phyloP scores from a whole-genome alignment of 148 eudicot genomes.

The Selenicereus undatus region DNA sequence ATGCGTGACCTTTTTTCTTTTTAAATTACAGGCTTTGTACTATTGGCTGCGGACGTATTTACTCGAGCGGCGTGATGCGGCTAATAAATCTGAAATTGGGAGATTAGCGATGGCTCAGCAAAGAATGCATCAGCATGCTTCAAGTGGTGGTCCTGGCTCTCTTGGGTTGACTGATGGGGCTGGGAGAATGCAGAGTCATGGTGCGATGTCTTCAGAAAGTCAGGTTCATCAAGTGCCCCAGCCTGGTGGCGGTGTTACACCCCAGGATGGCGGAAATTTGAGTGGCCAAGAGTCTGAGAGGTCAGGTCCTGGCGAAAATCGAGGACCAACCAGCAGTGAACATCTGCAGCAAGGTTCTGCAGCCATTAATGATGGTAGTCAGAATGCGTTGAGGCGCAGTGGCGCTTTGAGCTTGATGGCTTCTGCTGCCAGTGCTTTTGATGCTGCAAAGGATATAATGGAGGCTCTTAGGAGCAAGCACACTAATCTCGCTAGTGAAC shows the following conservation, averaged over 20 bases:
- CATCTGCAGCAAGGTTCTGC: constrained; percentile 62
- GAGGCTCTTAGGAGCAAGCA: constrained; percentile 99
- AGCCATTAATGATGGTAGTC: constrained; percentile 53
- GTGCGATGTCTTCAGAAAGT: constrained; percentile 54
- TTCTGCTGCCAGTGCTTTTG: constrained; percentile 95
- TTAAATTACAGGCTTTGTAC: constrained; percentile 70
- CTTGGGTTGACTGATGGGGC: constrained; percentile 50
- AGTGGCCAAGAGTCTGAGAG: constrained; percentile 81
- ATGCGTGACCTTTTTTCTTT: neutral
- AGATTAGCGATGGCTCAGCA: constrained; percentile 93
- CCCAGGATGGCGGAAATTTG: constrained; percentile 72
- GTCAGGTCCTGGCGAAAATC: constrained; percentile 52
- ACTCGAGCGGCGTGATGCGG: constrained; percentile 97
- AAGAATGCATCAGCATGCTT: constrained; percentile 80
- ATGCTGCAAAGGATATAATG: constrained; percentile 97
- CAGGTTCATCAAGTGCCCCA: constrained; percentile 72
- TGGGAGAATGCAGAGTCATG: constrained; percentile 51
- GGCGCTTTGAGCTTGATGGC: constrained; percentile 79
- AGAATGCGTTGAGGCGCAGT: constrained; percentile 71
- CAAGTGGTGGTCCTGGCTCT: constrained; percentile 48
- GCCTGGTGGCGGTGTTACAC: constrained; percentile 39
- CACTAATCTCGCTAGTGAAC: constrained; percentile 93
- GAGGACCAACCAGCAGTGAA: constrained; percentile 58
- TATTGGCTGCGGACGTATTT: constrained; percentile 97
- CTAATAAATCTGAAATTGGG: constrained; percentile 85